Evolutionary conservation across 1,139 yeast genomes (phyloP), one percentile per base, ranked within the genome.

Genomic region (Yamadazyma aaseri): DNA sequence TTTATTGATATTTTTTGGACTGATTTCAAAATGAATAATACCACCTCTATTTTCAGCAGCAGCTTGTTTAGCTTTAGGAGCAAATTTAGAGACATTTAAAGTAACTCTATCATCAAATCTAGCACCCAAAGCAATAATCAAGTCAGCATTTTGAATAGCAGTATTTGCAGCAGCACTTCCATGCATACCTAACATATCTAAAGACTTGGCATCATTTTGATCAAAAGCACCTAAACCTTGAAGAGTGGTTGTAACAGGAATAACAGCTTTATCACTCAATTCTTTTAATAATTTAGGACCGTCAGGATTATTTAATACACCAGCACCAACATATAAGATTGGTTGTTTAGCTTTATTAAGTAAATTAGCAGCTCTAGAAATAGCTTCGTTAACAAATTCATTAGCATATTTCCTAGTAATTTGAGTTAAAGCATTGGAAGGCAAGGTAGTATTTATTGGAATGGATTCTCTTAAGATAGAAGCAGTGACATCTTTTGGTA

Each of bases 71-170:
- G 97, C 97, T 39, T 69, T 86, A 38, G 98, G 98, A 26, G 98
- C 98, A 61, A 92, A 92, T 59, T 85, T 85, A 44, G 85, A 50
- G 38, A 92, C 73, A 55, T 79, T 79, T 55, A 94, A 84, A 32
- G 98, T 92, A 50, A 92, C 98, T 72, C 98, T 89, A 69, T 92
- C 98, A 63, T 92, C 98, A 54, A 92, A 92, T 60, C 98, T 79
- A 28, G 97, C 96, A 57, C 98, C 98, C 32, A 92, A 73, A 15
- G 97, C 97, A 49, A 92, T 69, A 55, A 92, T 86, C 53, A 92
- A 70, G 63, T 92, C 98, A 27, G 98, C 96, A 40, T 78, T 73
- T 68, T 92, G 98, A 51, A 92, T 83, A 30, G 97, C 95, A 51
- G 86, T 62, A 71, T 92, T 92, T 49, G 98, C 98, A 51, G 90